Conservation (phyloP, 768 basidiomycete species). For the Mycena belliarum region DNA sequence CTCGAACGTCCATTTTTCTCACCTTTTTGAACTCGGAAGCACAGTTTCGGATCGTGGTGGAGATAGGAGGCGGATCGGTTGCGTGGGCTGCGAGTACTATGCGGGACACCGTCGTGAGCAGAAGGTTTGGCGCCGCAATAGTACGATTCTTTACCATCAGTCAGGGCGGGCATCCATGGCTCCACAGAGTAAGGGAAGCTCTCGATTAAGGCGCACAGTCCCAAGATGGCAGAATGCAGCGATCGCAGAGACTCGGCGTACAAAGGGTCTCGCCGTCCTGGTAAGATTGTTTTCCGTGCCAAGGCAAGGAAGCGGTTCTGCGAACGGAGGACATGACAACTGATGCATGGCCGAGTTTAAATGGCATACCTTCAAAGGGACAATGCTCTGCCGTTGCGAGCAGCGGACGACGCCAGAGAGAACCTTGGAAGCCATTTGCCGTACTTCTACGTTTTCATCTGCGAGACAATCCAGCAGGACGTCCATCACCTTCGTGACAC, state of each 20-base stretch:
- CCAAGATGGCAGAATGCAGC: constrained; percentile 88
- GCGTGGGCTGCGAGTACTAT: constrained; percentile 76
- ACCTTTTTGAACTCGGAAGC: constrained; percentile 87
- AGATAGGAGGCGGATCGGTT: constrained; percentile 87
- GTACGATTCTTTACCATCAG: constrained; percentile 56
- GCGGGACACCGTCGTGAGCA: constrained; percentile 12
- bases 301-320: constrained; percentile 81
- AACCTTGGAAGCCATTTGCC: constrained; percentile 87
- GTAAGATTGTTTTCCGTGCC: constrained; percentile 62
- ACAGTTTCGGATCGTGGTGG: constrained; percentile 84
- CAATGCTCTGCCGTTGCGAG: constrained; percentile 85
- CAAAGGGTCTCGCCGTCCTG: constrained; percentile 63
- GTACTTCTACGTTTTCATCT: constrained; percentile 91
- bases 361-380: constrained; percentile 71
- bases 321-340: constrained; percentile 8
- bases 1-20: constrained; percentile 24
- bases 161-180: constrained; percentile 82
- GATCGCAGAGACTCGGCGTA: constrained; percentile 75
- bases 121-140: neutral
- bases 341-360: constrained; percentile 3
- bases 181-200: constrained; percentile 96
- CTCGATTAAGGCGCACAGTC: constrained; percentile 86
- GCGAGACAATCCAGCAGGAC: constrained; percentile 79
- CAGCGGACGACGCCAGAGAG: constrained; percentile 86
- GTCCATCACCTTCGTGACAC: constrained; percentile 75